These are phyloP conservation scores for Ananas comosus DNA, from an alignment of 176 grass and related monocot genomes.

Conservation along the genomic window DNA sequence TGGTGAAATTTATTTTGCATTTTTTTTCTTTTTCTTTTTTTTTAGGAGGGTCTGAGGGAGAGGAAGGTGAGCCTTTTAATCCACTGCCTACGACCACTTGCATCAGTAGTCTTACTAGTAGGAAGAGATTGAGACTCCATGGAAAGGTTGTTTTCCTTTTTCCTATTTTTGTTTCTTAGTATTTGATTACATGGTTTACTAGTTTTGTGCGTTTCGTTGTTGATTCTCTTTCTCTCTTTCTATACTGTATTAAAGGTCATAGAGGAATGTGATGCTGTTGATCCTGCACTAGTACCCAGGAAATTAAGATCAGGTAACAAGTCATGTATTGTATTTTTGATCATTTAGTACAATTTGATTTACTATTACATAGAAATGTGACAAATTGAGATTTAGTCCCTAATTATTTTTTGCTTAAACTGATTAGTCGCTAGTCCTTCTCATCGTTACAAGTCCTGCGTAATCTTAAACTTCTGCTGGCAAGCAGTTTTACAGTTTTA, in stretches of 20 bases:
- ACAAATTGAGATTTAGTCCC: too few relatives aligned
- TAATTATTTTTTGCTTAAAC: too few relatives aligned
- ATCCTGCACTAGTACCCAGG: conserved; percentile 57
- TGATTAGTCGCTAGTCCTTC: too few relatives aligned
- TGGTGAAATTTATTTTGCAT: background rate
- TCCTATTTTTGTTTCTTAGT: too few relatives aligned
- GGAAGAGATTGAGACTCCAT: conserved; percentile 29
- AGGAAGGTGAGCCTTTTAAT: conserved; percentile 17
- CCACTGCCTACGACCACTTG: conserved; percentile 14
- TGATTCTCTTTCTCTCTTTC: background rate
- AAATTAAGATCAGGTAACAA: conserved; percentile 76
- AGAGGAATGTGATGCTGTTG: conserved; percentile 33
- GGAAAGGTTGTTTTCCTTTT: conserved; percentile 41
- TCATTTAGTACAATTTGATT: background rate
- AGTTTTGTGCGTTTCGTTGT: background rate
- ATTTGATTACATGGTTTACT: background rate
- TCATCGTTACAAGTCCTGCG: too few relatives aligned
- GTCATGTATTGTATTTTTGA: background rate
- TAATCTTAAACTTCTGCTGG: too few relatives aligned
- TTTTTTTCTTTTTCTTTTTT: background rate
- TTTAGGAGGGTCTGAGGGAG: conserved; percentile 11
- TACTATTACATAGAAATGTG: background rate
- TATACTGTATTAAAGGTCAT: conserved; percentile 27
- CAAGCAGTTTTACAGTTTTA: too few relatives aligned
- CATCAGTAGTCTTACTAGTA: conserved; percentile 21